Evolutionary conservation across 331 rosid genomes (phyloP), one percentile per base, ranked within the genome.

Genomic region (Spiraea crenata): DNA sequence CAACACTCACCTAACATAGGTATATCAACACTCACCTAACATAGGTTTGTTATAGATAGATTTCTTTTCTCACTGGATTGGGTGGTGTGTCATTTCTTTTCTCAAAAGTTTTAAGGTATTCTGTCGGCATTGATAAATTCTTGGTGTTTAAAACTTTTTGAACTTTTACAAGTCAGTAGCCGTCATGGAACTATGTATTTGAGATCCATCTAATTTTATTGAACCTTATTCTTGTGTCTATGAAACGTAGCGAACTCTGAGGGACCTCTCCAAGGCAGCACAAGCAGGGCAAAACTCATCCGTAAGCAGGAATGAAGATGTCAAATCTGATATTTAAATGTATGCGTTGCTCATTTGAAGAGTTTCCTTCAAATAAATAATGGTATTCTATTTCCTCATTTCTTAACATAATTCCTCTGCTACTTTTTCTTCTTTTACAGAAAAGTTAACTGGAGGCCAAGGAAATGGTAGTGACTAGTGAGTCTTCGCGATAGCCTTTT

Each of bases 231-330:
- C 44, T 76, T 12, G 19, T 46, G 37, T 69, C 60, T 57, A 46
- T 76, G 76, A 73, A 76, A 65, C 54, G 5, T 63, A 85, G 95
- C 87, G 95, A 76, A 81, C 87, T 58, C 85, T 88, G 57, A 84
- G 89, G 84, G 95, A 88, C 79, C 82, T 78, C 56, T 80, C 95
- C 20, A 85, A 81, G 77, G 77, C 77, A 47, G 64, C 59, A 78
- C 69, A 77, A 51, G 74, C 82, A 34, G 87, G 77, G 77, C 85
- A 79, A 13, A 75, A 67, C 74, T 60, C 90, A 65, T 63, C 86
- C 42, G 40, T 77, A 47, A 86, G 67, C 74, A 82, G 80, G 70
- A 86, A 80, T 37, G 88, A 79, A 85, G 86, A 86, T 15, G 16
- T 60, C 58, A 58, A 62, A 9, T 17, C n/a, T 37, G 34, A 19